Percentiles rank a stretch among this genome's conserved stretches.
Conservation (phyloP, 371 early-diverging fungal species). For the Quaeritorhiza haematococci region DNA sequence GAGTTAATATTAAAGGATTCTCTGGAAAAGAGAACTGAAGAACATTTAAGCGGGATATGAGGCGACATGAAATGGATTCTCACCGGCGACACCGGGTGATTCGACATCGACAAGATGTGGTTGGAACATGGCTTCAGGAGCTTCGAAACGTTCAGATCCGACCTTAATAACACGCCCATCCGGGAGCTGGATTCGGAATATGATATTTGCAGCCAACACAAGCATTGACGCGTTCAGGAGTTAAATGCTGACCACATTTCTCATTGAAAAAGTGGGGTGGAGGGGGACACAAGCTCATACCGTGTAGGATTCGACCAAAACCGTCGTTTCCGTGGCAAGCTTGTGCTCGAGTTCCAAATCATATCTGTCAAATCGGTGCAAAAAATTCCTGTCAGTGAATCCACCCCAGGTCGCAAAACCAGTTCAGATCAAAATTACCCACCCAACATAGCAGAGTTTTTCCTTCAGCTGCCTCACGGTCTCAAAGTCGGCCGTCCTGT, state of each 20-base stretch:
- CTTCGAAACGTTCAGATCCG: conserved; percentile 95
- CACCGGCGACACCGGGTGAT: conserved; percentile 87
- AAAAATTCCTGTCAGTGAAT: background rate
- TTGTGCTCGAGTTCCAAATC: conserved; percentile 90
- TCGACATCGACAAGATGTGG: conserved; percentile 94
- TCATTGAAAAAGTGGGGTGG: no score
- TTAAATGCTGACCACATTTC: background rate
- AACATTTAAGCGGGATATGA: background rate
- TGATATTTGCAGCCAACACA: background rate
- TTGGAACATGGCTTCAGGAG: conserved; percentile 97
- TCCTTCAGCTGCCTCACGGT: conserved; percentile 96
- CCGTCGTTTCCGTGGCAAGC: conserved; percentile 93
- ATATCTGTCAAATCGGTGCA: conserved; percentile 52
- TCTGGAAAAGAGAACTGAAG: conserved; percentile 1
- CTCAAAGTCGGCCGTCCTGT: conserved; percentile 96
- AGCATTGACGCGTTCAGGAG: background rate
- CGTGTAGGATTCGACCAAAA: conserved; percentile 91
- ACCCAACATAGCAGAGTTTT: conserved; percentile 91
- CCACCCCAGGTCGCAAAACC: background rate
- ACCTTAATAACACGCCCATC: conserved; percentile 97
- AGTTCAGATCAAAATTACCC: conserved; percentile 32
- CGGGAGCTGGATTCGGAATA: conserved; percentile 59
- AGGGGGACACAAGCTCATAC: no score
- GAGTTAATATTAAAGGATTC: background rate
- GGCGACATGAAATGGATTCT: no score